phyloP scores from a whole-genome alignment of 139 green algal species.

The Ulvella scutata region DNA sequence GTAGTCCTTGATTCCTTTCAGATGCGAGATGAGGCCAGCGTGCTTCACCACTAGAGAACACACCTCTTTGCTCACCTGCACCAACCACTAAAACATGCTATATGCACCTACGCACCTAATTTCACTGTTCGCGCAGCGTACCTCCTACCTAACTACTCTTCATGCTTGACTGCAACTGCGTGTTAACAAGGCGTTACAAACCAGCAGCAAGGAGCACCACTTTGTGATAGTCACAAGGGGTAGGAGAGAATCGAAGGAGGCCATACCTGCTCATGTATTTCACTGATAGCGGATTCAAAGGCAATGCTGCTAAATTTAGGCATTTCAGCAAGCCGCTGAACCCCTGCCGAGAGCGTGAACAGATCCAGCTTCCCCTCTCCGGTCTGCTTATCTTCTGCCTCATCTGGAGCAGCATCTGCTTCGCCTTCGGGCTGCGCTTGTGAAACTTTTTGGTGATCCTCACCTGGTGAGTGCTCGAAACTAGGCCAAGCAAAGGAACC shows the following conservation, averaged over 20 bases:
- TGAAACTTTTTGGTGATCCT: background rate
- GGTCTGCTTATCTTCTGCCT: slow-evolving; percentile 31
- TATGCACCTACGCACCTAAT: background rate
- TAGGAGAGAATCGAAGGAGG: background rate
- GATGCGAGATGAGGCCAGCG: slow-evolving; percentile 47
- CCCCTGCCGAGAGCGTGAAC: slow-evolving; percentile 18
- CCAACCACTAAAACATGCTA: background rate
- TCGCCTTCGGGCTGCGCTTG: background rate
- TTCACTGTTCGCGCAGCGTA: background rate
- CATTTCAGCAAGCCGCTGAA: slow-evolving; percentile 29
- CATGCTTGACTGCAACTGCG: background rate
- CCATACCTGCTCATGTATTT: slow-evolving; percentile 33
- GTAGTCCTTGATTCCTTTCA: slow-evolving; percentile 64
- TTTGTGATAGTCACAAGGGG: background rate
- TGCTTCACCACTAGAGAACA: slow-evolving; percentile 60
- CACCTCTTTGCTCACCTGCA: slow-evolving; percentile 42
- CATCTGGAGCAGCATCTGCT: slow-evolving; percentile 2
- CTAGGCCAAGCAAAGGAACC: background rate
- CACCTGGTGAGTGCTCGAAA: background rate
- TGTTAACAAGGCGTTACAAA: background rate
- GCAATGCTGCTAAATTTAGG: slow-evolving; percentile 25
- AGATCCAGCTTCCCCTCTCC: slow-evolving; percentile 22
- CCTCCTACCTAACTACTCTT: background rate
- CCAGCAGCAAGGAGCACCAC: background rate
- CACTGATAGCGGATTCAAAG: slow-evolving; percentile 40